phyloP scores from a whole-genome alignment of 1,284 basidiomycete species.

The Pyrrhoderma lamaoense region DNA sequence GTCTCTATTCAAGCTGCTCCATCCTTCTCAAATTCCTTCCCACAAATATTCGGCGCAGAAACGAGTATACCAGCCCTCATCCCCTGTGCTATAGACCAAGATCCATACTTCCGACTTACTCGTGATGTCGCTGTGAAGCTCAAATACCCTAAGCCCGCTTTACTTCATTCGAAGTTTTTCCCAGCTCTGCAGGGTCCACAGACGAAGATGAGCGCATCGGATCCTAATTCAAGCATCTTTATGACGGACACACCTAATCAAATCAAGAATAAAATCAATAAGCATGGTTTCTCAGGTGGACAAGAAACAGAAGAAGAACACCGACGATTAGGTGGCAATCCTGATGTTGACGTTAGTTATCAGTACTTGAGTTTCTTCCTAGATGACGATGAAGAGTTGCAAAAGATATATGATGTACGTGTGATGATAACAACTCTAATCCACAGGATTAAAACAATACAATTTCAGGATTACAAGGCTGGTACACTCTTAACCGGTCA shows the following conservation, averaged over 20 bases:
- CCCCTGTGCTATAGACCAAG: conserved; percentile 98
- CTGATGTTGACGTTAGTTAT: conserved; percentile 94
- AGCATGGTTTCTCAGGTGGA: conserved; percentile 86
- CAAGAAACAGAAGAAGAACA: conserved; percentile 94
- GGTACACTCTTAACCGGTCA: conserved; percentile 88
- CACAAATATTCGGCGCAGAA: conserved; percentile 88
- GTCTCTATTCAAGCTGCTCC: conserved; percentile 96
- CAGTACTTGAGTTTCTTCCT: conserved; percentile 97
- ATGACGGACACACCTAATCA: conserved; percentile 92
- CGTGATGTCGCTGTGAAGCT: conserved; percentile 91
- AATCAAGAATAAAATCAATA: conserved; percentile 98
- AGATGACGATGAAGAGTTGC: conserved; percentile 88
- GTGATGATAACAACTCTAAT: background rate
- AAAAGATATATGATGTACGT: conserved; percentile 66
- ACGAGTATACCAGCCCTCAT: conserved; percentile 90
- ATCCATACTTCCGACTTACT: conserved; percentile 95
- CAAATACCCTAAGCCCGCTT: conserved; percentile 91
- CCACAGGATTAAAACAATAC: no score
- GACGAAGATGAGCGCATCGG: conserved; percentile 98
- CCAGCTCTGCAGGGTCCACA: conserved; percentile 96
- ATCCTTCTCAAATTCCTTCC: conserved; percentile 97
- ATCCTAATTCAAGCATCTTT: conserved; percentile 85
- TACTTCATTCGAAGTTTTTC: conserved; percentile 97
- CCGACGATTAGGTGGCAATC: conserved; percentile 79
- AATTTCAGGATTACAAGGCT: conserved; percentile 77